phyloP scores from a whole-genome alignment of 306 rosid species.

The Echinosophora koreensis region DNA sequence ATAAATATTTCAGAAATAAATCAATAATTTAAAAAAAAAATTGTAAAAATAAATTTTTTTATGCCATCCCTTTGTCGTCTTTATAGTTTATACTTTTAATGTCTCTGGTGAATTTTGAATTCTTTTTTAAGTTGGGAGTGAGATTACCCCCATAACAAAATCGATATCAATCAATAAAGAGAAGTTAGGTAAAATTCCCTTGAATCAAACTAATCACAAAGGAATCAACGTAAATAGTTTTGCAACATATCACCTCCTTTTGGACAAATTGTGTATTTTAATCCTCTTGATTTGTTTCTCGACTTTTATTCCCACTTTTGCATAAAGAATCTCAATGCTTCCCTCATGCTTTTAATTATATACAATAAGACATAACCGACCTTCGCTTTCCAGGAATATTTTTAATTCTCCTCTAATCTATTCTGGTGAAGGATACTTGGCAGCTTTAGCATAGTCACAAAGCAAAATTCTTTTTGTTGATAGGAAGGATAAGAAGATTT shows the following conservation, averaged over 20 bases:
- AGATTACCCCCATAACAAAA: conserved; percentile 17
- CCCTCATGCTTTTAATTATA: conserved; percentile 6
- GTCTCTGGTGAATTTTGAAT: conserved; percentile 2
- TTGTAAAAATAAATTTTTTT: neutral
- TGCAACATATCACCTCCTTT: conserved; percentile 18
- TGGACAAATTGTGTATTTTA: conserved; percentile 3
- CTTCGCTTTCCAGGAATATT: conserved; percentile 43
- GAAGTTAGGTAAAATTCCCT: conserved; percentile 42
- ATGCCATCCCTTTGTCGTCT: neutral
- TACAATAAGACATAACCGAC: conserved; percentile 35
- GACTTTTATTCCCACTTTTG: conserved; percentile 35
- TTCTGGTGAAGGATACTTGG: conserved; percentile 31
- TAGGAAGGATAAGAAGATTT: conserved; percentile 13
- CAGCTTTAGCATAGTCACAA: conserved; percentile 38
- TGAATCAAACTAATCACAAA: conserved; percentile 23
- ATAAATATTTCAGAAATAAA: neutral
- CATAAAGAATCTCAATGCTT: conserved; percentile 29
- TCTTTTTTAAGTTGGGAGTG: conserved; percentile 25
- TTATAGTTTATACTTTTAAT: conserved; percentile 9
- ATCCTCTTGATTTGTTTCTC: conserved; percentile 33
- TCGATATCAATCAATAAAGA: neutral
- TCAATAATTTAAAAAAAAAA: neutral
- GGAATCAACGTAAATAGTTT: conserved; percentile 15
- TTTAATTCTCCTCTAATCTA: conserved; percentile 37
- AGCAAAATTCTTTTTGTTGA: conserved; percentile 44